Evolutionary conservation across 2,329 filamentous ascomycete genomes (phyloP), one percentile per base, ranked within the genome.

Genomic region (Calonectria hongkongensis): DNA sequence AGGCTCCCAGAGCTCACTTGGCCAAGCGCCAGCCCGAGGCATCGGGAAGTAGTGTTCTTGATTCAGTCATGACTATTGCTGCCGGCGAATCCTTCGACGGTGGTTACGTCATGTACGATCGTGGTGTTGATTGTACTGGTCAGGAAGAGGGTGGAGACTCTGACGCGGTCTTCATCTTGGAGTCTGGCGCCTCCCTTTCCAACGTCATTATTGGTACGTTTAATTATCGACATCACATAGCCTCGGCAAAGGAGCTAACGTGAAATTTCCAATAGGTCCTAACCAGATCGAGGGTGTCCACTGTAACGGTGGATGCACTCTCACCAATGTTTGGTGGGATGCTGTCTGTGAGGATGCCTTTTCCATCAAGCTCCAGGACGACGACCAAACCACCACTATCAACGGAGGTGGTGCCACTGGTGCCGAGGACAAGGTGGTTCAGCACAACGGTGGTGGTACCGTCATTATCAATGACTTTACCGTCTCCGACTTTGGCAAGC

Each of bases 271-370:
- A 7, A 0, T 12, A 78, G 76, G 77, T 12, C 80, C 82, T 50
- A 82, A 86, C 78, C 86, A 87, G 71, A 80, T 82, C 21, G 86
- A 88, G 74, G 86, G 87, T 47, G 82, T 88, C 10, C 86, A 88
- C 80, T 88, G 86, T 73, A 79, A 83, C 43, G 86, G 86, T 13
- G 73, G 81, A 2, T 87, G 86, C 78, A 86, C 81, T 0, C 71
- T 87, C 3, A 82, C 84, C 75, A 86, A 85, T 30, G 87, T 88
- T 60, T 88, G 86, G 84, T 89, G 87, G 76, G 84, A 85, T 60
- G 84, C 86, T 47, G 85, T 88, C 45, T 88, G 86, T 63, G 86
- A 88, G 74, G 85, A 87, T 47, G 86, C 85, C 41, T 85, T 87
- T 72, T 45, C 27, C 10, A 63, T 62, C 18, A 72, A 45, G 47